Evolutionary conservation across 495 filamentous ascomycete genomes (phyloP).

Genomic region (Aspergillus baeticus): DNA sequence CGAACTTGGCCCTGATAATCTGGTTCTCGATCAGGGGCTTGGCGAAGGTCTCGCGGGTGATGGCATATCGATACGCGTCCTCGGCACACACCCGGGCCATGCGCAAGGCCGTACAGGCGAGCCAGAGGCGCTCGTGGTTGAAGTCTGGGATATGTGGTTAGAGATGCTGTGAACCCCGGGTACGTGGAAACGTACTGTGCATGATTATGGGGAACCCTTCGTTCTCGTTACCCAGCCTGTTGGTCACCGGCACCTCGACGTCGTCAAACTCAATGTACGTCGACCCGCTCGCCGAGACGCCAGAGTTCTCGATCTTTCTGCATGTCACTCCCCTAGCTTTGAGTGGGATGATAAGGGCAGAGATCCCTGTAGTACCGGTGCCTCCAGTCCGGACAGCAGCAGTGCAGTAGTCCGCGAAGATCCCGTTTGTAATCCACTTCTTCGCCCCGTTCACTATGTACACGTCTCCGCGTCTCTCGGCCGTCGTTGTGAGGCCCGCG

Average conservation of each 20-base stretch:
- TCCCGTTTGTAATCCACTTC: conserved; percentile 53
- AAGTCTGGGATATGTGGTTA: conserved; percentile 25
- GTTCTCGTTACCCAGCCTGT: conserved; percentile 37
- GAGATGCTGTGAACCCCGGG: not conserved
- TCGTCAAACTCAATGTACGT: conserved; percentile 41
- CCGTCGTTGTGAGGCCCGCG: conserved; percentile 45
- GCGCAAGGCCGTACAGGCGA: conserved; percentile 33
- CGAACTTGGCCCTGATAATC: conserved; percentile 39
- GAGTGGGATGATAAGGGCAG: conserved; percentile 45
- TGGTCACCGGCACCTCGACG: conserved; percentile 32
- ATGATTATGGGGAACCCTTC: conserved; percentile 43
- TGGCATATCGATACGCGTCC: conserved; percentile 39
- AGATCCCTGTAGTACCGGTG: conserved; percentile 37
- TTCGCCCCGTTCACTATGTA: conserved; percentile 52
- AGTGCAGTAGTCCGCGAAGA: conserved; percentile 46
- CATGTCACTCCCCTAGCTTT: conserved; percentile 42
- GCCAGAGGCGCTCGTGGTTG: conserved; percentile 39
- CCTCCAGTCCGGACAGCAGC: conserved; percentile 51
- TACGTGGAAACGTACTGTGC: conserved; percentile 22
- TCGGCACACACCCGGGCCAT: conserved; percentile 37
- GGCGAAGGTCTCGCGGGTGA: conserved; percentile 41
- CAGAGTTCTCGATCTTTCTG: conserved; percentile 76
- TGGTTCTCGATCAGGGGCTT: conserved; percentile 38
- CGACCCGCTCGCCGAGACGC: conserved; percentile 36
- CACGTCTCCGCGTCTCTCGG: conserved; percentile 34